Conservation (phyloP, 495 filamentous ascomycete genomes). For the Talaromyces stipitatus region DNA sequence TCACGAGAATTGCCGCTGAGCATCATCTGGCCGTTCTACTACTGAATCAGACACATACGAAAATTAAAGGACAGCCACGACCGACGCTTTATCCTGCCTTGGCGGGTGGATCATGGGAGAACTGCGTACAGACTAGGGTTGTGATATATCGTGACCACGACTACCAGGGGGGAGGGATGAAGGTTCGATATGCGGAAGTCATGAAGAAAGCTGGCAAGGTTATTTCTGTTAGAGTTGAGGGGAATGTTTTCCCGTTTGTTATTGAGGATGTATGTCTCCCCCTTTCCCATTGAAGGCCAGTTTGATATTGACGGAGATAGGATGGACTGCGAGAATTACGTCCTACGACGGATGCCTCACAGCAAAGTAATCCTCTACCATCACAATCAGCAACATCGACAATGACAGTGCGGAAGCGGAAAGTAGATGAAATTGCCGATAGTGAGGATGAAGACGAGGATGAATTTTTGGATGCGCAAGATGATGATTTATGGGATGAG, state of each 20-base stretch:
- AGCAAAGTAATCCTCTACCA: not conserved
- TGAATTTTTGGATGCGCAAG: constrained; percentile 21
- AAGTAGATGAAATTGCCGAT: constrained; percentile 42
- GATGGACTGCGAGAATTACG: constrained; percentile 3
- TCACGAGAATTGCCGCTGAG: constrained; percentile 63
- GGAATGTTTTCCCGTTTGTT: constrained; percentile 29
- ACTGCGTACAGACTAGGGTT: constrained; percentile 54
- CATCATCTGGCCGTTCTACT: constrained; percentile 60
- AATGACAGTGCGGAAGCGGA: constrained; percentile 32
- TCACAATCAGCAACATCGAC: constrained; percentile 1
- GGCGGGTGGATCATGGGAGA: constrained; percentile 64
- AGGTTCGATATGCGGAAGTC: constrained; percentile 34
- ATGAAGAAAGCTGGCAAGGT: constrained; percentile 34
- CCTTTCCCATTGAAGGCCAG: not conserved
- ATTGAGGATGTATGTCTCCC: constrained; percentile 28
- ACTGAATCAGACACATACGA: constrained; percentile 65
- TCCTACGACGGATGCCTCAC: not conserved
- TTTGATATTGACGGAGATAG: not conserved
- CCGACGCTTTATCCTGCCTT: constrained; percentile 68
- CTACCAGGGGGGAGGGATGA: constrained; percentile 7
- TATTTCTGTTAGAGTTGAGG: constrained; percentile 22
- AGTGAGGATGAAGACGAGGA: constrained; percentile 40
- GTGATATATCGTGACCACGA: constrained; percentile 61
- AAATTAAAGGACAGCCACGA: constrained; percentile 44
- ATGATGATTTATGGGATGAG: constrained; percentile 7